A percentile compares a stretch with the other conserved stretches of the same genome.
Evolutionary conservation across 2,329 filamentous ascomycete genomes (phyloP).

Genomic region (Penicillium sp.): DNA sequence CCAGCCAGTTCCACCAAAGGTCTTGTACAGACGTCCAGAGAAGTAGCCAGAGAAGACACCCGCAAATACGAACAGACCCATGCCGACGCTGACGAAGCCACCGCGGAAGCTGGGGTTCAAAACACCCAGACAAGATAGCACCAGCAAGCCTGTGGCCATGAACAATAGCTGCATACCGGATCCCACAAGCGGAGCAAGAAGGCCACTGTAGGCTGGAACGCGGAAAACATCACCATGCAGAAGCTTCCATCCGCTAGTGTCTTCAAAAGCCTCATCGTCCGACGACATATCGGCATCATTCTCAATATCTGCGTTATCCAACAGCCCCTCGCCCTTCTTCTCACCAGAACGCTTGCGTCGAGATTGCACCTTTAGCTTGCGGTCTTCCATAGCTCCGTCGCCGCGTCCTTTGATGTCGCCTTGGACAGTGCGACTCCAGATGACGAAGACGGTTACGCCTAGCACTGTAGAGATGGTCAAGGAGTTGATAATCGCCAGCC

Average conservation of each 20-base stretch:
- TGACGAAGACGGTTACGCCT: slow-evolving; percentile 77
- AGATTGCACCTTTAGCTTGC: slow-evolving; percentile 57
- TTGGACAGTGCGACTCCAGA: slow-evolving; percentile 74
- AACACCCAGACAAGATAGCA: slow-evolving; percentile 73
- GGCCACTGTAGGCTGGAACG: slow-evolving; percentile 66
- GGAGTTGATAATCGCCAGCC: slow-evolving; percentile 86
- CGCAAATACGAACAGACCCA: slow-evolving; percentile 80
- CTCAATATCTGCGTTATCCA: slow-evolving; percentile 59
- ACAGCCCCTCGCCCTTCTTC: slow-evolving; percentile 57
- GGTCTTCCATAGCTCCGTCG: slow-evolving; percentile 66
- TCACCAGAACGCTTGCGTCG: slow-evolving; percentile 44
- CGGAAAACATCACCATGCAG: slow-evolving; percentile 88
- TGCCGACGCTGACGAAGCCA: slow-evolving; percentile 80
- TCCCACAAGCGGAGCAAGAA: slow-evolving; percentile 78
- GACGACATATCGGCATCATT: slow-evolving; percentile 59
- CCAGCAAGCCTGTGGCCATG: slow-evolving; percentile 72
- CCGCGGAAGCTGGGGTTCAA: slow-evolving; percentile 88
- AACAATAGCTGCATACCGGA: slow-evolving; percentile 86
- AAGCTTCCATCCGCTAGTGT: slow-evolving; percentile 84
- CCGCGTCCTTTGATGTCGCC: slow-evolving; percentile 76
- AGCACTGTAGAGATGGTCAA: slow-evolving; percentile 78
- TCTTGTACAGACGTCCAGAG: slow-evolving; percentile 79
- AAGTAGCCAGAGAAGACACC: slow-evolving; percentile 87
- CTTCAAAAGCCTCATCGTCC: slow-evolving; percentile 74
- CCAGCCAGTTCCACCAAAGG: slow-evolving; percentile 75